Conservation (phyloP, 805 yeast species). For the Starmerella vaccinii region DNA sequence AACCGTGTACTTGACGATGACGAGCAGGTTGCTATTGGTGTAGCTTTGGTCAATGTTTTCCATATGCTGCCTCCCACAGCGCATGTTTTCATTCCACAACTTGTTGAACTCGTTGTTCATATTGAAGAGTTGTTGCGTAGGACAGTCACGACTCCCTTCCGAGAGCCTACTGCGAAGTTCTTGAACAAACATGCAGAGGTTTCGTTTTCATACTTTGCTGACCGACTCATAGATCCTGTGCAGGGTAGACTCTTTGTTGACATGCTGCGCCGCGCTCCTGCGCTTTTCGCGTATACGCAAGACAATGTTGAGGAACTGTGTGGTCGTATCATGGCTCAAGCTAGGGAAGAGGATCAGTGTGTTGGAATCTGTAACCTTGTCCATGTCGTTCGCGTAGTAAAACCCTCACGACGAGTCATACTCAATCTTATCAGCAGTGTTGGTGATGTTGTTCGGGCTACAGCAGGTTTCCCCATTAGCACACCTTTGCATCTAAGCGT, state of each 20-base stretch:
- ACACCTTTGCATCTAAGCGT: constrained; percentile 61
- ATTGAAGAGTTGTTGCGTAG: constrained; percentile 78
- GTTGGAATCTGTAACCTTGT: constrained; percentile 63
- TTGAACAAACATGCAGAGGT: constrained; percentile 72
- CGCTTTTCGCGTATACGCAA: constrained; percentile 48
- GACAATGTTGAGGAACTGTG: constrained; percentile 43
- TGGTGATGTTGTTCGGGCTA: constrained; percentile 37
- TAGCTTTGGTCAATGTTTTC: constrained; percentile 82
- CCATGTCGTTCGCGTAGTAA: constrained; percentile 26
- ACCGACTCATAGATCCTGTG: constrained; percentile 52
- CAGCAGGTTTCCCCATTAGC: constrained; percentile 39
- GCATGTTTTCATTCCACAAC: constrained; percentile 78
- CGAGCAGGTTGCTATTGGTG: constrained; percentile 73
- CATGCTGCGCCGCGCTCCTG: constrained; percentile 43
- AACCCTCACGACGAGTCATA: constrained; percentile 6
- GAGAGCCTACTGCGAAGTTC: constrained; percentile 81
- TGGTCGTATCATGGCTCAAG: constrained; percentile 40
- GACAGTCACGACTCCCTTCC: constrained; percentile 77
- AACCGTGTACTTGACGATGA: constrained; percentile 72
- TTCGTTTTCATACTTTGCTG: constrained; percentile 57
- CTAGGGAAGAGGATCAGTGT: constrained; percentile 44
- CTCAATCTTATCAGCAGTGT: constrained; percentile 31
- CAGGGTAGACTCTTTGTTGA: constrained; percentile 59
- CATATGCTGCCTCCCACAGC: constrained; percentile 89
- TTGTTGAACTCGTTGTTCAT: constrained; percentile 62